Conservation (phyloP, 106 monocot species). For the Dendrobium officinale region DNA sequence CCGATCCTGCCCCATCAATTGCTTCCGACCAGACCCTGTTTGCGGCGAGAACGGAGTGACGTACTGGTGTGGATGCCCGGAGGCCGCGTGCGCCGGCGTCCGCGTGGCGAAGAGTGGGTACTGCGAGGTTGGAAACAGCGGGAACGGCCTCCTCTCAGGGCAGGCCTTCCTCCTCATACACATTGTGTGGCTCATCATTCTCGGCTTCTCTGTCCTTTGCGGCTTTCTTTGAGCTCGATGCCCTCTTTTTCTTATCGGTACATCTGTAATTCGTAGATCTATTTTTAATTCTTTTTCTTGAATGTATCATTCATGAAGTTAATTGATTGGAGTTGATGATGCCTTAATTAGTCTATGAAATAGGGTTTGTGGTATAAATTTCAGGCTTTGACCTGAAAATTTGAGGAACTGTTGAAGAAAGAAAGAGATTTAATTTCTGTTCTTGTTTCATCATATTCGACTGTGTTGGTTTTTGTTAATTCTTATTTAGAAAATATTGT, state of each 20-base stretch:
- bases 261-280: background rate
- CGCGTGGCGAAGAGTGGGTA: constrained; percentile 52
- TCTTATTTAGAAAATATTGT: background rate
- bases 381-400: background rate
- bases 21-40: constrained; percentile 68
- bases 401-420: background rate
- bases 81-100: constrained; percentile 64
- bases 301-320: background rate
- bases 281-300: background rate
- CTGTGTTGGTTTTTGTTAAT: background rate
- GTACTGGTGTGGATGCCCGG: constrained; percentile 81
- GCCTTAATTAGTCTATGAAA: background rate
- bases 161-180: constrained; percentile 71
- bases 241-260: background rate
- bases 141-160: constrained; percentile 29
- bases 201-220: constrained; percentile 72
- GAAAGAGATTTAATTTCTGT: background rate
- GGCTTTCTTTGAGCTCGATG: constrained; percentile 25
- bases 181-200: constrained; percentile 6
- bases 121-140: constrained; percentile 45
- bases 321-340: background rate
- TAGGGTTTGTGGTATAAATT: background rate
- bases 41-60: constrained; percentile 76
- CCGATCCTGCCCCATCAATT: constrained; percentile 40
- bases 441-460: background rate